These are phyloP conservation scores for Trifolium repens DNA, from an alignment of 306 rosid genomes.

Conservation along the genomic window DNA sequence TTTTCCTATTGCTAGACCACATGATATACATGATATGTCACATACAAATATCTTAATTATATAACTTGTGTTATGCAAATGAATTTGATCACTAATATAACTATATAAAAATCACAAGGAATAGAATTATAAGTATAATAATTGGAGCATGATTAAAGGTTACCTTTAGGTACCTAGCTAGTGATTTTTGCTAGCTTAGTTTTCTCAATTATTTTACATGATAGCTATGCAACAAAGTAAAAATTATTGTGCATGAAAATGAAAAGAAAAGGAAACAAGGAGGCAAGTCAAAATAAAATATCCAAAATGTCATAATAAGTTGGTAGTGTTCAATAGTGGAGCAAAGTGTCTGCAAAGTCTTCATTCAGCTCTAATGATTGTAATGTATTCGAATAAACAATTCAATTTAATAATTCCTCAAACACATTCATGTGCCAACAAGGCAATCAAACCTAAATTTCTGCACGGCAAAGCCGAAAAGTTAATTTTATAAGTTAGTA, in stretches of 20 bases:
- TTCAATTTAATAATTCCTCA: slow-evolving; percentile 35
- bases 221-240: slow-evolving; percentile 45
- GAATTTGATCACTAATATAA: slow-evolving; percentile 5
- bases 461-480: slow-evolving; percentile 28
- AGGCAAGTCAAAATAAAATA: slow-evolving; percentile 39
- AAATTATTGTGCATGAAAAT: slow-evolving; percentile 41
- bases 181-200: slow-evolving; percentile 18
- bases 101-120: slow-evolving; percentile 20
- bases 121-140: slow-evolving; percentile 14
- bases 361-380: slow-evolving; percentile 36
- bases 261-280: slow-evolving; percentile 26
- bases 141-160: slow-evolving; percentile 32
- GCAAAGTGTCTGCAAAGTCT: slow-evolving; percentile 30
- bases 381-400: slow-evolving; percentile 20
- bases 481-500: slow-evolving; percentile 19
- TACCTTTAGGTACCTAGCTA: slow-evolving; percentile 36
- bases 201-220: slow-evolving; percentile 43
- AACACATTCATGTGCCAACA: slow-evolving; percentile 31
- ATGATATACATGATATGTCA: slow-evolving; percentile 22
- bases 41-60: slow-evolving; percentile 26
- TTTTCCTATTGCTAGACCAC: slow-evolving; percentile 13
- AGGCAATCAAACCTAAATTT: slow-evolving; percentile 30
- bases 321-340: slow-evolving; percentile 40
- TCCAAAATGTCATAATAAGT: slow-evolving; percentile 39
- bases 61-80: neutral